Evolutionary conservation across 1,284 basidiomycete species (phyloP).

Genomic region (Pisolithus thermaeus): DNA sequence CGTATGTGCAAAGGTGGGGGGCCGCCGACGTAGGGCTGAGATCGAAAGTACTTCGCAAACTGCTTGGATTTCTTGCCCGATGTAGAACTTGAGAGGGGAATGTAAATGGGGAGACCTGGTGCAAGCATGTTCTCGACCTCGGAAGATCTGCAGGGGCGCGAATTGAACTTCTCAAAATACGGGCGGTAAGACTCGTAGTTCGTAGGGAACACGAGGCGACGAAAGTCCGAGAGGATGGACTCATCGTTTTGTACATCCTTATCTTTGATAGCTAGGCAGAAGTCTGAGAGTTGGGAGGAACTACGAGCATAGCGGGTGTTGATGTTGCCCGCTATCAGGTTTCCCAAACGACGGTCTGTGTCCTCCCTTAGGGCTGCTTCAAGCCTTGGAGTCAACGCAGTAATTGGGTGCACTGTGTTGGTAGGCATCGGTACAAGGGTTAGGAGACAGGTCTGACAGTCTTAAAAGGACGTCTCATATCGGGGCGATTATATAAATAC

Average conservation of each 20-base stretch:
- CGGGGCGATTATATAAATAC: too few relatives aligned
- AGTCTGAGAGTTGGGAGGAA: constrained; percentile 9
- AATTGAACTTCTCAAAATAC: constrained; percentile 9
- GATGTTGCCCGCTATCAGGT: constrained; percentile 10
- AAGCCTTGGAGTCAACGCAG: constrained; percentile 13
- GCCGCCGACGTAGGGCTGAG: constrained; percentile 4
- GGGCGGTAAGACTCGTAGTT: constrained; percentile 18
- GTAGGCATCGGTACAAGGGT: neutral
- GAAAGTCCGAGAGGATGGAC: constrained; percentile 10
- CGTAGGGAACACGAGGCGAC: constrained; percentile 12
- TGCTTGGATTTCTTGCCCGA: constrained; percentile 13
- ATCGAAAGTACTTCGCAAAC: constrained; percentile 18
- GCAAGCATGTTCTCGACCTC: constrained; percentile 22
- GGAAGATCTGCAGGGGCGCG: neutral
- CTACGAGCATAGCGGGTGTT: constrained; percentile 9
- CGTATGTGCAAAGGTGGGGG: constrained; percentile 8
- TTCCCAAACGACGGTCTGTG: constrained; percentile 1
- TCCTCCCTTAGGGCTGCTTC: constrained; percentile 3
- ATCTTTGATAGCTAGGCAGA: constrained; percentile 5
- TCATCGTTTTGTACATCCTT: constrained; percentile 2
- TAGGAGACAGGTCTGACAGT: too few relatives aligned
- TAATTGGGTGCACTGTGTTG: neutral
- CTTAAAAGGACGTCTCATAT: too few relatives aligned
- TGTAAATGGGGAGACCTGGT: constrained; percentile 16
- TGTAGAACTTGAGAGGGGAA: constrained; percentile 17